Evolutionary conservation across 2,329 filamentous ascomycete species (phyloP).

Genomic region (Neonectria punicea): DNA sequence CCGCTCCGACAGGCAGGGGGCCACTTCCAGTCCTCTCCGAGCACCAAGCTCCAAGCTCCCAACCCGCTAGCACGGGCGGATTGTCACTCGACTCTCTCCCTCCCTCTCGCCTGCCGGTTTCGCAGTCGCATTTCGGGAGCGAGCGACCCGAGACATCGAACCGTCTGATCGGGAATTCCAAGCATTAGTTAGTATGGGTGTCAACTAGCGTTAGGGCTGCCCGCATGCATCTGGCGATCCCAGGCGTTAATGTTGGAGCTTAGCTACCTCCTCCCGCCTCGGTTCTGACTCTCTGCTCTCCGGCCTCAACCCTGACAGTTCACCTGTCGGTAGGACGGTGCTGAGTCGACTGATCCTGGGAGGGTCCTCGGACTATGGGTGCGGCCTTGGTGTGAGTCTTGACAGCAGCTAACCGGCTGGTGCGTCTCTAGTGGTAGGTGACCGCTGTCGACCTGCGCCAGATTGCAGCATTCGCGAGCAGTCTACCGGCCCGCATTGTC

Average conservation of each 20-base stretch:
- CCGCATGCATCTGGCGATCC: not conserved
- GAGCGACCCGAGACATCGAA: conserved; percentile 18
- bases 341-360: conserved; percentile 14
- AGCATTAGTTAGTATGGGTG: not conserved
- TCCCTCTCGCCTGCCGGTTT: not conserved
- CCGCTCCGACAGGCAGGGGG: conserved; percentile 12
- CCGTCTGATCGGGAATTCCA: conserved; percentile 18
- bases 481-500: conserved; percentile 8
- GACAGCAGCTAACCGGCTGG: conserved; percentile 22
- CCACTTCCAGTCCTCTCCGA: conserved; percentile 8
- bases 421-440: conserved; percentile 25
- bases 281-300: not conserved
- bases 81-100: not conserved
- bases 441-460: conserved; percentile 3
- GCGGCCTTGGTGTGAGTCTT: conserved; percentile 10
- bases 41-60: not conserved
- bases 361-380: conserved; percentile 14
- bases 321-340: not conserved
- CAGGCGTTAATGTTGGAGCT: too few species aligned
- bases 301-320: conserved; percentile 6
- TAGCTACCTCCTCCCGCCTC: not conserved
- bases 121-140: not conserved
- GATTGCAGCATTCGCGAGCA: conserved; percentile 10
- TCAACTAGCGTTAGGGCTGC: not conserved
- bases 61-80: not conserved